Percentiles rank a stretch among this genome's conserved stretches.
phyloP scores from a whole-genome alignment of 768 basidiomycete species.

The Krasilnikovozyma curviuscula region DNA sequence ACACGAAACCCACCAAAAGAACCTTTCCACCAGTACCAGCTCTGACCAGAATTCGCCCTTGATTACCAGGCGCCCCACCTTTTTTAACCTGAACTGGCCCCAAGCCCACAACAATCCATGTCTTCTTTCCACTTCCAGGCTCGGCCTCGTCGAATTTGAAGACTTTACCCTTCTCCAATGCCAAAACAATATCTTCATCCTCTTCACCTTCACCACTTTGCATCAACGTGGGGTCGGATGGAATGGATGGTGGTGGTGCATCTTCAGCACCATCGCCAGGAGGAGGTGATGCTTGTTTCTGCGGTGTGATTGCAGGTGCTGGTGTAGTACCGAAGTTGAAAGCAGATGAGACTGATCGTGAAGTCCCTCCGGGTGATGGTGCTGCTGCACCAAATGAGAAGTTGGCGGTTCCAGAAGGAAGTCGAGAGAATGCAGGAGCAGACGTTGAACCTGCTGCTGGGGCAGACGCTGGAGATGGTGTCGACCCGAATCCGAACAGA shows the following conservation, averaged over 20 bases:
- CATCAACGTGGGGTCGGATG: constrained; percentile 10
- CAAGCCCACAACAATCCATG: constrained; percentile 6
- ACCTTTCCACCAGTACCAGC: constrained; percentile 4
- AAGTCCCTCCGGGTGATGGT: not conserved
- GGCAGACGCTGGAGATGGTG: not conserved
- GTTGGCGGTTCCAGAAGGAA: constrained; percentile 10
- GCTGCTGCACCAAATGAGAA: constrained; percentile 9
- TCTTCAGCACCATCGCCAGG: not conserved
- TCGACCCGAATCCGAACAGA: too few species aligned
- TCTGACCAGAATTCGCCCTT: constrained; percentile 7
- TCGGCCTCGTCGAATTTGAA: not conserved
- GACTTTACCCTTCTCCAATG: constrained; percentile 5
- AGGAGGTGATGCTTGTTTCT: too few species aligned
- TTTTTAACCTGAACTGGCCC: constrained; percentile 9
- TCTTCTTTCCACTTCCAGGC: too few species aligned
- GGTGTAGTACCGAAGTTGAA: not conserved
- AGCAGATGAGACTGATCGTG: constrained; percentile 5
- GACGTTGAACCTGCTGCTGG: not conserved
- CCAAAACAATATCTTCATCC: constrained; percentile 4
- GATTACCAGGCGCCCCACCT: constrained; percentile 2
- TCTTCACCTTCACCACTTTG: constrained; percentile 9
- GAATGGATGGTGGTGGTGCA: constrained; percentile 9
- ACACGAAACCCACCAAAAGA: constrained; percentile 2
- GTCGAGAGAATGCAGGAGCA: constrained; percentile 4
- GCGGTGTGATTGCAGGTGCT: not conserved